Conservation (phyloP, 345 rosid genomes). For the Noccaea caerulescens region DNA sequence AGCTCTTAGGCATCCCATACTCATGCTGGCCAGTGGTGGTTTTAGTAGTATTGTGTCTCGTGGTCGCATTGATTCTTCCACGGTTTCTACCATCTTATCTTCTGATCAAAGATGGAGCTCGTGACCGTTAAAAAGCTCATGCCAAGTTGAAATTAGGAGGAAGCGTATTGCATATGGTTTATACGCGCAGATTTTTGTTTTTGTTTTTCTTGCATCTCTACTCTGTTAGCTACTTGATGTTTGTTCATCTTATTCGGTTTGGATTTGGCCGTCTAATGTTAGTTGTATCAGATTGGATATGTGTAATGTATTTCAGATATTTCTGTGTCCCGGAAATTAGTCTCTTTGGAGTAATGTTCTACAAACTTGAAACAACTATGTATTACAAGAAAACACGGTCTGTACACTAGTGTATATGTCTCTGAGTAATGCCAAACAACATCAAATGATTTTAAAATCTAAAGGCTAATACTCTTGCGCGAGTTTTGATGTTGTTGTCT, state of each 20-base stretch:
- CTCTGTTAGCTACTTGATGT: slow-evolving; percentile 11
- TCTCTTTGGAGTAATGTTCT: too few species aligned
- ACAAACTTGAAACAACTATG: too few species aligned
- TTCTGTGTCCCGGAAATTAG: too few species aligned
- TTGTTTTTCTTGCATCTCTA: not conserved
- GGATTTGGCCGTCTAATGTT: not conserved
- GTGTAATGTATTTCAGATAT: not conserved
- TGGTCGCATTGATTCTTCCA: slow-evolving; percentile 57
- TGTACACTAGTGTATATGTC: too few species aligned
- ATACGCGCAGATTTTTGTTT: not conserved
- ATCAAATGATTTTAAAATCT: too few species aligned
- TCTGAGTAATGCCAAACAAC: too few species aligned
- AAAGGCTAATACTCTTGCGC: too few species aligned
- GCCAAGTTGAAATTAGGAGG: not conserved
- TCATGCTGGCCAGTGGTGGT: slow-evolving; percentile 71
- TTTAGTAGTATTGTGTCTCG: slow-evolving; percentile 64
- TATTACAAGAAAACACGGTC: too few species aligned
- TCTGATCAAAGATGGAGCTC: slow-evolving; percentile 47
- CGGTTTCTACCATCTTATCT: slow-evolving; percentile 58
- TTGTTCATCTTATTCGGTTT: slow-evolving; percentile 5
- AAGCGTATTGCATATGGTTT: not conserved
- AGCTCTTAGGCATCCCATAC: slow-evolving; percentile 69
- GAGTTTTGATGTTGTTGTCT: too few species aligned
- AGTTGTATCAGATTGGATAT: not conserved
- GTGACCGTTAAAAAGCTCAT: slow-evolving; percentile 28